These are phyloP conservation scores for Vitis hybrid DNA, from an alignment of 177 flowering plant genomes.

Conservation along the genomic window DNA sequence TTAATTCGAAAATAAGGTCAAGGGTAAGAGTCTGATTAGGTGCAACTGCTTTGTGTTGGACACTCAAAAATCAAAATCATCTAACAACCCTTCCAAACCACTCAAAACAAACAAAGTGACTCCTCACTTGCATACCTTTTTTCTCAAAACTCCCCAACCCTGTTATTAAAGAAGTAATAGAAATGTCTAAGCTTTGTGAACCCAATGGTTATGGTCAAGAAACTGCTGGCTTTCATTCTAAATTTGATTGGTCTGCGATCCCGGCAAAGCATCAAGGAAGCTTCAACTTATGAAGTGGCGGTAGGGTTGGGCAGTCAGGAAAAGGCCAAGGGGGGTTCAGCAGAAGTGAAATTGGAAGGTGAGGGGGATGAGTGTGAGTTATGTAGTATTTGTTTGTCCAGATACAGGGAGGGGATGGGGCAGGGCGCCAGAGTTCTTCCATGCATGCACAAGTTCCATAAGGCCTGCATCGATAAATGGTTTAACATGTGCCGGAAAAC, in stretches of 20 bases:
- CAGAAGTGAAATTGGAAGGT: background rate
- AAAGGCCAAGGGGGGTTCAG: background rate
- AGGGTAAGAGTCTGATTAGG: slow-evolving; percentile 42
- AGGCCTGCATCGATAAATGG: slow-evolving; percentile 62
- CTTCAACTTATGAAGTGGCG: slow-evolving; percentile 6
- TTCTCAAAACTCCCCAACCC: background rate
- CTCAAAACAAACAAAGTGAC: slow-evolving; percentile 28
- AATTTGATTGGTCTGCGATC: slow-evolving; percentile 17
- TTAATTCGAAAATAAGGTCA: slow-evolving; percentile 20
- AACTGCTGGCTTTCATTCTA: slow-evolving; percentile 24
- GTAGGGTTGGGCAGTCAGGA: background rate
- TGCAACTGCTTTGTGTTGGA: slow-evolving; percentile 46
- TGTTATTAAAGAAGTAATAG: background rate
- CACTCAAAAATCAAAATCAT: slow-evolving; percentile 20
- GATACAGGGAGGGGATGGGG: slow-evolving; percentile 32
- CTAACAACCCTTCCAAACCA: slow-evolving; percentile 44
- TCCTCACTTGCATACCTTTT: background rate
- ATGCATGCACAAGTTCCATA: slow-evolving; percentile 68
- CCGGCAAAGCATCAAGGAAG: slow-evolving; percentile 15
- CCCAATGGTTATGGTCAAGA: slow-evolving; percentile 30
- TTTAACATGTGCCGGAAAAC: slow-evolving; percentile 43
- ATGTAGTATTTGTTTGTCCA: slow-evolving; percentile 66
- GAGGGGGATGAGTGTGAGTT: slow-evolving; percentile 14
- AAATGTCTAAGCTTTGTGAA: background rate
- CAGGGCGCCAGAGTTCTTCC: slow-evolving; percentile 49